Conservation (phyloP, 805 yeast species). For the Wickerhamiella occidentalis region DNA sequence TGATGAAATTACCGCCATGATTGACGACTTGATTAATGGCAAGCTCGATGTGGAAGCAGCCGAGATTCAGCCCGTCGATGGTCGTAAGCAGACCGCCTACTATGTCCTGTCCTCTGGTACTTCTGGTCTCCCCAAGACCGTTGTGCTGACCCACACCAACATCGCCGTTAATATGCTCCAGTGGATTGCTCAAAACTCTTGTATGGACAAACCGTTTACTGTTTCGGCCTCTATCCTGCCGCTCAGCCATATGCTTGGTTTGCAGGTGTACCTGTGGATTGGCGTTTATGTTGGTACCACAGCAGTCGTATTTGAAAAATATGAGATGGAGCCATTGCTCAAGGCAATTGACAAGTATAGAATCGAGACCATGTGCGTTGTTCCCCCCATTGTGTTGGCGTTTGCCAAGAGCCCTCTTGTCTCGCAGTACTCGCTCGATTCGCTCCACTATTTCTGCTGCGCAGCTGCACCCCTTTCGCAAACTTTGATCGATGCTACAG, state of each 20-base stretch:
- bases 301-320: constrained; percentile 20
- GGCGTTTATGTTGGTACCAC: constrained; percentile 17
- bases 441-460: constrained; percentile 30
- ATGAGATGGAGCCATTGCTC: constrained; percentile 24
- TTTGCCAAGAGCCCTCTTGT: constrained; percentile 35
- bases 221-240: constrained; percentile 15
- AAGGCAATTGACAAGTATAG: constrained; percentile 20
- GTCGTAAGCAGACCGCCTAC: constrained; percentile 16
- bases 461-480: constrained; percentile 36
- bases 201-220: constrained; percentile 10
- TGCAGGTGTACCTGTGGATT: constrained; percentile 21
- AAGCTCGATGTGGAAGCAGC: neutral
- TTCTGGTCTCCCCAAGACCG: constrained; percentile 63
- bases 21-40: neutral
- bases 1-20: neutral
- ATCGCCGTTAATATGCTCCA: constrained; percentile 23
- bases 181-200: constrained; percentile 11
- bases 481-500: constrained; percentile 2
- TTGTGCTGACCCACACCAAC: constrained; percentile 45
- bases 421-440: constrained; percentile 32
- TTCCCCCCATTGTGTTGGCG: constrained; percentile 32
- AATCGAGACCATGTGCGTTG: constrained; percentile 33
- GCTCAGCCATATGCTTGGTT: constrained; percentile 25
- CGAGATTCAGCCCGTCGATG: constrained; percentile 1
- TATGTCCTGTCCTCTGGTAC: constrained; percentile 23